A percentile compares a stretch with the other conserved stretches of the same genome.
Conservation (phyloP, 306 rosid genomes). For the Pyrus pyrifolia region DNA sequence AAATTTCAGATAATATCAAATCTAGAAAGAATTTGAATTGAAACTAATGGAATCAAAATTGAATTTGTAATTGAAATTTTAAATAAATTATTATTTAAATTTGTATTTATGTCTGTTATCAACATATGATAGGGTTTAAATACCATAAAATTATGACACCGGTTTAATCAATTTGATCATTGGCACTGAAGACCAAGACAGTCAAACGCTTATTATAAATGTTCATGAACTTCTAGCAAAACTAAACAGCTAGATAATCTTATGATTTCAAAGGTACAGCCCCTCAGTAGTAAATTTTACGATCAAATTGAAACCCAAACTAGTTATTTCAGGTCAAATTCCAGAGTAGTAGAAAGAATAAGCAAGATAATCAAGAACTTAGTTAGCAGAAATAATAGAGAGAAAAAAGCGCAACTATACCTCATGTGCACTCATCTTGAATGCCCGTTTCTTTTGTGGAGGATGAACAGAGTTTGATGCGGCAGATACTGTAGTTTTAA, state of each 20-base stretch:
- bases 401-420: slow-evolving; percentile 32
- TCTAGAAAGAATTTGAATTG: background rate
- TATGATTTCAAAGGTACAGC: background rate
- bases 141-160: background rate
- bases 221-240: background rate
- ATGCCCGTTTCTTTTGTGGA: slow-evolving; percentile 53
- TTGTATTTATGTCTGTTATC: background rate
- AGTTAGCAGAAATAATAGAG: background rate
- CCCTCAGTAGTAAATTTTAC: background rate
- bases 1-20: background rate
- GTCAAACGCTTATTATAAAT: background rate
- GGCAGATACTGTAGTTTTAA: slow-evolving; percentile 26
- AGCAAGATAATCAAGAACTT: background rate
- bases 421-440: slow-evolving; percentile 89
- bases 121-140: background rate
- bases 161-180: background rate
- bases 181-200: background rate
- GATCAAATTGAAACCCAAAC: background rate
- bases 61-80: background rate
- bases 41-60: background rate
- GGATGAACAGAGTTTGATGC: slow-evolving; percentile 26
- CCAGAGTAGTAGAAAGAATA: background rate
- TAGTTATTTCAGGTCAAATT: background rate
- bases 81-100: background rate
- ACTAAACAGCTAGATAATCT: background rate